Base-by-base conservation (phyloP, 2,329 filamentous ascomycete species). In the Calycina herbarum region DNA sequence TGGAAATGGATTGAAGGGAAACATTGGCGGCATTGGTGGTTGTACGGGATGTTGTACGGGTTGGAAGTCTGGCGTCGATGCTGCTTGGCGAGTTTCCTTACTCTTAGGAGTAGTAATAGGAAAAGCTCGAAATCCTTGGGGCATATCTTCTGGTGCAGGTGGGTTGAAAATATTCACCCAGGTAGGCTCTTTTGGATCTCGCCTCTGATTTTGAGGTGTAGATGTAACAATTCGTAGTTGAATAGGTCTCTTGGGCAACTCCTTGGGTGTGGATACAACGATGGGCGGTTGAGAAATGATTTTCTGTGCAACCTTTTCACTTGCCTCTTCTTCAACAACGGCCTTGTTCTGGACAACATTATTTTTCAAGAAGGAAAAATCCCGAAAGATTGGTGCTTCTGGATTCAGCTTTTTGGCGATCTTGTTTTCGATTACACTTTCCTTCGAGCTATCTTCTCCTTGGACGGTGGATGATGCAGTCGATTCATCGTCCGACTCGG, bases 321-420 rank as follows among this genome's bases (percentile, higher is more conserved):
- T 31, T 33, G 17, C 15, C 35, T 40, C 29, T 10, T 15, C 29
- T 54, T 42, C 6, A 48, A 24, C 35, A 29, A 13, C 40, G 20
- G 35, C 29, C 54, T 65, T 64, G 15, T 60, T 31, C 27, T 45
- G n/a, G 24, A 57, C 61, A 20, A 62, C 58, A 15, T 64, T 60
- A 38, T 61, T 61, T 57, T 66, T 67, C 11, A 63, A n/a, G 5
- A 42, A 45, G 10, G 51, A 33, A 45, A 63, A 65, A 4, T 67
- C 51, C 35, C 51, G 51, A 33, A 69, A 72, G 5, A 62, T 61
- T 24, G 67, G 67, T 8, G 70, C 72, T 38, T 64, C 45, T 42
- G 72, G 70, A 48, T 73, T 71, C 20, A 73, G 54, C 59, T 33
- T 68, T 57, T 63, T 68, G 20, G 35, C 10, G 13, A 13, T 31